phyloP scores from a whole-genome alignment of 1,284 basidiomycete genomes.

The Leccinum fuscescens region DNA sequence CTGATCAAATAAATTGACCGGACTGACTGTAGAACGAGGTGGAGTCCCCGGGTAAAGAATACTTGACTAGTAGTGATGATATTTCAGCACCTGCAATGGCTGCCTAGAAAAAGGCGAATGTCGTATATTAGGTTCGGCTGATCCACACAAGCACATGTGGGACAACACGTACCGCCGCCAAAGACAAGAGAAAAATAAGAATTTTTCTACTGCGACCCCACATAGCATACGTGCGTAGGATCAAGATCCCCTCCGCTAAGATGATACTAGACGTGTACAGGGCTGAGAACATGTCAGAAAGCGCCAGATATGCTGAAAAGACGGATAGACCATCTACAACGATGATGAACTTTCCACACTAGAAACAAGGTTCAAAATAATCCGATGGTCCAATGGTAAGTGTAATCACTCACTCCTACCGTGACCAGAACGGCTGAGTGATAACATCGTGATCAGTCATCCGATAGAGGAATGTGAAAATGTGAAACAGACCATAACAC shows the following conservation, averaged over 20 bases:
- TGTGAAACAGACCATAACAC: conserved; percentile 16
- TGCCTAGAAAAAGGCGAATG: conserved; percentile 3
- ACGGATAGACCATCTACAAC: too few relatives aligned
- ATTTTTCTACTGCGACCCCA: conserved; percentile 23
- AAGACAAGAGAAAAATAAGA: conserved; percentile 19
- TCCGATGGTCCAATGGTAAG: background rate
- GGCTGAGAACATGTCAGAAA: too few relatives aligned
- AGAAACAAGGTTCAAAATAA: background rate
- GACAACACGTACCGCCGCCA: conserved; percentile 20
- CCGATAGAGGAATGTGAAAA: background rate
- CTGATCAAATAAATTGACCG: background rate
- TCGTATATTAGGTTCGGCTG: background rate
- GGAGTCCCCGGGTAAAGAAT: conserved; percentile 20
- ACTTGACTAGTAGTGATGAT: conserved; percentile 7
- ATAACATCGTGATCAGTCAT: conserved; percentile 1
- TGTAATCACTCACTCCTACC: conserved; percentile 6
- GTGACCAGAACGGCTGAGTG: conserved; percentile 9
- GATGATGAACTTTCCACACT: too few relatives aligned
- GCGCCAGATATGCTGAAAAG: too few relatives aligned
- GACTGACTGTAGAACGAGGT: conserved; percentile 24
- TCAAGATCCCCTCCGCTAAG: too few relatives aligned
- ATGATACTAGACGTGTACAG: too few relatives aligned
- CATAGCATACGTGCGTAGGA: conserved; percentile 1
- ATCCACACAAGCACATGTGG: background rate
- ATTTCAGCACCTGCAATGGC: conserved; percentile 19